Conservation (phyloP, 1,284 basidiomycete species). For the Ganoderma lingzhi region DNA sequence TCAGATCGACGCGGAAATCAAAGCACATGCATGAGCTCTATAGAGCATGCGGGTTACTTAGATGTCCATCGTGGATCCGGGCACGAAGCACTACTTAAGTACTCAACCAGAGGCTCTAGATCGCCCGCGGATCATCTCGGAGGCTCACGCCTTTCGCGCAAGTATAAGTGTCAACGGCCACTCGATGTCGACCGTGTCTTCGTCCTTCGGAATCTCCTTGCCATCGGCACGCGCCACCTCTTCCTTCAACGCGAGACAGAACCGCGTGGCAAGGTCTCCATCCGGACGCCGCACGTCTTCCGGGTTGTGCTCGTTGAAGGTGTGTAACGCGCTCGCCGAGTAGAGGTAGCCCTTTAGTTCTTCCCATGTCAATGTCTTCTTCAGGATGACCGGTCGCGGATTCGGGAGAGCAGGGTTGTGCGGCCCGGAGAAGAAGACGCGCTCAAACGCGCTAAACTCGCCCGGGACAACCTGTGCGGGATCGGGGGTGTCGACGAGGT, state of each 20-base stretch:
- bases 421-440: slow-evolving; percentile 64
- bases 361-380: slow-evolving; percentile 67
- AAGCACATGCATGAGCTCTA: neutral
- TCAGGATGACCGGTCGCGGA: slow-evolving; percentile 63
- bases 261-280: slow-evolving; percentile 72
- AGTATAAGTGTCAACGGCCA: slow-evolving; percentile 79
- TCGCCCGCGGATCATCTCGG: slow-evolving; percentile 1
- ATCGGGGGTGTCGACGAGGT: slow-evolving; percentile 74
- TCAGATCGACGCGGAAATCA: neutral
- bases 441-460: slow-evolving; percentile 51
- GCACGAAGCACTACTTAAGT: neutral
- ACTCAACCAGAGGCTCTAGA: neutral
- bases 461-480: slow-evolving; percentile 50
- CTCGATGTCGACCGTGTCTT: slow-evolving; percentile 65
- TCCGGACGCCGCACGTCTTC: slow-evolving; percentile 56
- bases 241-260: slow-evolving; percentile 60
- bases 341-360: slow-evolving; percentile 74
- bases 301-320: slow-evolving; percentile 72
- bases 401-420: slow-evolving; percentile 55
- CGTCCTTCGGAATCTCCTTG: slow-evolving; percentile 45
- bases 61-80: neutral
- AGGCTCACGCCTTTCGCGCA: slow-evolving; percentile 43
- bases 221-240: slow-evolving; percentile 50
- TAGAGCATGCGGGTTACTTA: neutral
- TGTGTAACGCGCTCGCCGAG: slow-evolving; percentile 78